phyloP scores from a whole-genome alignment of 495 filamentous ascomycete genomes.

The Neurospora sp. region DNA sequence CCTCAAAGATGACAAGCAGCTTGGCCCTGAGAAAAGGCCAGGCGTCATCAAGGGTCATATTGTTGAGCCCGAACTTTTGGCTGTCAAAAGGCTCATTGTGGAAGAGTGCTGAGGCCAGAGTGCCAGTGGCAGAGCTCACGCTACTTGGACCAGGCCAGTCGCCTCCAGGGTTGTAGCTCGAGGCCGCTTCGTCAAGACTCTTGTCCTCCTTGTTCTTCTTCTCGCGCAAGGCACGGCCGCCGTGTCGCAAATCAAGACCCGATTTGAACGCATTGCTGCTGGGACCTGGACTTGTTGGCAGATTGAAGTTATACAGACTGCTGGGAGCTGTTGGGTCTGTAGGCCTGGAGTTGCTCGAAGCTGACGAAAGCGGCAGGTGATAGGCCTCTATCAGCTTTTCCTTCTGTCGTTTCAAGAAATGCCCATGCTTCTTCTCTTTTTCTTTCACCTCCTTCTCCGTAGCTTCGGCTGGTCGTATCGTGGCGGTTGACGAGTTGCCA shows the following conservation, averaged over 20 bases:
- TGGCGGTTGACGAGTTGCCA: conserved; percentile 75
- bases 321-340: conserved; percentile 75
- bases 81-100: conserved; percentile 38
- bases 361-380: conserved; percentile 75
- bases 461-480: conserved; percentile 46
- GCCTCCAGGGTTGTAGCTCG: conserved; percentile 19
- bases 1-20: conserved; percentile 84
- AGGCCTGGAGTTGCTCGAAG: conserved; percentile 79
- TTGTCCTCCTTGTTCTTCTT: conserved; percentile 83
- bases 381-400: conserved; percentile 80
- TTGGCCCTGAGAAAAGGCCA: conserved; percentile 93
- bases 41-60: conserved; percentile 80
- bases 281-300: conserved; percentile 64
- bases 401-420: conserved; percentile 87
- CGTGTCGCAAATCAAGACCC: conserved; percentile 78
- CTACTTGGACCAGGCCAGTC: conserved; percentile 47
- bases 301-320: conserved; percentile 63
- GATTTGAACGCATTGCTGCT: conserved; percentile 63
- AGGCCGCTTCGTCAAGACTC: conserved; percentile 29
- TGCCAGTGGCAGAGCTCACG: conserved; percentile 30
- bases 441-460: conserved; percentile 38
- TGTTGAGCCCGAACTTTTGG: conserved; percentile 58
- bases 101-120: conserved; percentile 24
- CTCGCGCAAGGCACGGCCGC: conserved; percentile 72
- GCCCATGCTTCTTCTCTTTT: conserved; percentile 57